Evolutionary conservation across 768 basidiomycete species (phyloP), one percentile per base, ranked within the genome.

Genomic region (Boletus bicolor): DNA sequence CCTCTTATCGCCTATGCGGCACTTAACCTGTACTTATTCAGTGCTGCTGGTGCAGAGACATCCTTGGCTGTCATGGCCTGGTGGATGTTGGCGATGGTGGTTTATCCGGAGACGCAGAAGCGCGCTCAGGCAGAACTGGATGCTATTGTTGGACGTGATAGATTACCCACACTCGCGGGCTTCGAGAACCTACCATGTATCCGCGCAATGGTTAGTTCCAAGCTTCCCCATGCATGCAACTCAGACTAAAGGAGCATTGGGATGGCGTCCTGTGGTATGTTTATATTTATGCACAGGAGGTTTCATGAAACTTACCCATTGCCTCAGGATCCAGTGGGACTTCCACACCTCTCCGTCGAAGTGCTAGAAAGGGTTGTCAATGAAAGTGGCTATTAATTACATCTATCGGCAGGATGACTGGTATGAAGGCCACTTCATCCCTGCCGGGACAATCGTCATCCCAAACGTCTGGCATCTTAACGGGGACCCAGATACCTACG

Each of bases 401-500:
- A 36, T 11, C 42, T 4, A 61, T 60, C 39, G 9, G 10, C 30
- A 67, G 52, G 58, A 67, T 21, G 66, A 67, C 35, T 49, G 62
- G 43, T 64, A 67, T 28, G 51, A 58, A 30, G 66, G 66, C 7
- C 55, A 61, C 53, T 59, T 57, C n/a, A 68, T 67, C 24, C 63
- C 63, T 3, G 62, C 61, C 17, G 66, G 59, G n/a, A 58, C 59
- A 12, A 53, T 41, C 38, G 39, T 53, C 43, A 41, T 60, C 14
- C n/a, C 57, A n/a, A 60, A 60, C 19, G 49, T 60, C 43, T 60
- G 57, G 57, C 53, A 59, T 37, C 51, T 82, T 32, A 81, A 82
- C 60, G 59, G 67, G 11, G 73, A 76, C 4, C 61, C 66, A 24
- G 64, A 56, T 3, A 56, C 78, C 24, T 82, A 79, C 76, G 82